Evolutionary conservation across 2,329 filamentous ascomycete genomes (phyloP), one percentile per base, ranked within the genome.

Genomic region (Aureobasidium zeae): DNA sequence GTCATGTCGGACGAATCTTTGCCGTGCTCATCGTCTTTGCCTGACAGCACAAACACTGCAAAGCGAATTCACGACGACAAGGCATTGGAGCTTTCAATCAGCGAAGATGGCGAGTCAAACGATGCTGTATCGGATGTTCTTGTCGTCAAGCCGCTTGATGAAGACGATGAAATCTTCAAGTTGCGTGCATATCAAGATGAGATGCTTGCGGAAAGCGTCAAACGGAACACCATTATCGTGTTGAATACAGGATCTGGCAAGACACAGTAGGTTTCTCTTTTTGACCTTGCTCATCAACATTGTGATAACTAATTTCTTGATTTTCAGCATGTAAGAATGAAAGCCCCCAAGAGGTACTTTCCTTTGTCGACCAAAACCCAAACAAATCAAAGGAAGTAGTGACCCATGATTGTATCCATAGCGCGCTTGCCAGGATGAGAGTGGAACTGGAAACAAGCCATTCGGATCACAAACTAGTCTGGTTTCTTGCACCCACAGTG

Each of bases 201-300:
- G 51, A 71, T 71, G 68, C 59, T 71, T 2, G 60, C 67, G 30
- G 59, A 61, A 44, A 68, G 65, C 51, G 46, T 71, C 24, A 53
- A 57, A 31, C 51, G 55, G 13, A 72, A 72, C 48, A 58, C 68
- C 44, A 69, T 71, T 41, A 66, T 70, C 28, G 66, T 62, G 10
- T 69, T 70, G 65, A 66, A 70, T 39, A 71, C 68, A 2, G 68
- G 68, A 20, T 66, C 63, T 46, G 68, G 68, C 10, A 71, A 71
- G 51, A 71, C 68, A 11, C 64, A 68, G n/a, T n/a, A n/a, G n/a
- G n/a, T n/a, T n/a, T n/a, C n/a, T n/a, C n/a, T n/a, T n/a, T n/a
- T n/a, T n/a, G n/a, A n/a, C n/a, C n/a, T n/a, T n/a, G n/a, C n/a
- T n/a, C n/a, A n/a, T n/a, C n/a, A n/a, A n/a, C n/a, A n/a, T n/a